phyloP scores from a whole-genome alignment of 305 asterid species.

The Galium porrigens region DNA sequence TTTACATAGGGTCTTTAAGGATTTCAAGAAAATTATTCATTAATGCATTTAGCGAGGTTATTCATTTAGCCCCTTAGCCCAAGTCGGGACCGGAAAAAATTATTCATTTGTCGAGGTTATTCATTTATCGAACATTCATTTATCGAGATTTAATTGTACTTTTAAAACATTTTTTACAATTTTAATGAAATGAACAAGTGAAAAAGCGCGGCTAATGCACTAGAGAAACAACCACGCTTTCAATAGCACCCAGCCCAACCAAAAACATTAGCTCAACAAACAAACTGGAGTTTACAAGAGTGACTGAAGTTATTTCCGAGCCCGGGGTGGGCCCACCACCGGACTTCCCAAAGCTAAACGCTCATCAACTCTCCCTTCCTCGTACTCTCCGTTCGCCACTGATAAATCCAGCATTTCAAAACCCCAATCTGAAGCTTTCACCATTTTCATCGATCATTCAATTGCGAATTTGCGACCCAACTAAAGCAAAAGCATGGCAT shows the following conservation, averaged over 20 bases:
- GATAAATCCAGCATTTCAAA: not conserved
- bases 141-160: too few relatives aligned
- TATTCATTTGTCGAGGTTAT: too few relatives aligned
- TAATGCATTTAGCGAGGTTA: too few relatives aligned
- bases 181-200: not conserved
- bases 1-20: too few relatives aligned
- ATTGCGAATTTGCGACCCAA: not conserved
- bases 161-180: too few relatives aligned
- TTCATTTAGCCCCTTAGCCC: too few relatives aligned
- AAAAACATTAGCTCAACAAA: constrained; percentile 5
- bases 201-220: not conserved
- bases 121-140: too few relatives aligned
- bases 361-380: constrained; percentile 29
- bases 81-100: too few relatives aligned
- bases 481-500: constrained; percentile 24
- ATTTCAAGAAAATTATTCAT: too few relatives aligned
- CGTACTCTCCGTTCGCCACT: constrained; percentile 51
- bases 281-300: not conserved
- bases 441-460: not conserved
- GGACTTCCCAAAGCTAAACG: constrained; percentile 18
- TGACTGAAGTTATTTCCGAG: not conserved
- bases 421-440: not conserved
- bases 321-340: constrained; percentile 6
- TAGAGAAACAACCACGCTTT: not conserved
- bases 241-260: not conserved